Evolutionary conservation across 2,329 filamentous ascomycete genomes (phyloP), one percentile per base, ranked within the genome.

Genomic region (Ophiosphaerella korrae): DNA sequence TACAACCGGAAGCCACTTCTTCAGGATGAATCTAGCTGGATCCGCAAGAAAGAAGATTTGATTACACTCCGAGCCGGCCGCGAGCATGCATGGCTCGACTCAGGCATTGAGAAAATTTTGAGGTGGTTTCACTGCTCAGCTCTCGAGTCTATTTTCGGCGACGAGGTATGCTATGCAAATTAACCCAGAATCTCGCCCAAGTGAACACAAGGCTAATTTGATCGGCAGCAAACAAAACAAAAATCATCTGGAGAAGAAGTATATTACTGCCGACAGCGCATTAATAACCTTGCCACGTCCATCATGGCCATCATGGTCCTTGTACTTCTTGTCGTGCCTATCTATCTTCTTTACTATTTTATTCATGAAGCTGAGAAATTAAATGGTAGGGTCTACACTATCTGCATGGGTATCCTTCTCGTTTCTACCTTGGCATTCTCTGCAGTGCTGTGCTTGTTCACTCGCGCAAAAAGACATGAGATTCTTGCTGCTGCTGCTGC

Each of bases 81-180:
- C 11, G 48, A 77, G 31, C 65, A 70, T 49, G 74, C 75, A 3
- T 75, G 71, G 70, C 63, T 79, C 0, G 76, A 78, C 45, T 56
- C 56, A 2, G 36, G 48, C 0, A 62, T 76, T 5, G 74, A 77
- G 43, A 62, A 40, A 23, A 7, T 57, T 2, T 32, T 52, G 18
- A 48, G 26, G 21, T 53, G 45, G 31, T 57, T 48, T 21, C 53
- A 66, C 42, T 63, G 59, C 44, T 16, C 16, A 7, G 14, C 49
- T 24, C 44, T 64, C 35, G 49, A 61, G 23, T 29, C 40, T 12
- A 3, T 49, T 12, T 53, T 53, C 16, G 51, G 45, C 7, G 45
- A 53, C 37, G 37, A 48, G 38, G 41, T 44, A 33, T 11, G 29
- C 12, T 16, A 21, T 21, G 7, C 36, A 29, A 29, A 7, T 21